phyloP scores from a whole-genome alignment of 2,329 filamentous ascomycete genomes.

The Akanthomyces uredinophilus region DNA sequence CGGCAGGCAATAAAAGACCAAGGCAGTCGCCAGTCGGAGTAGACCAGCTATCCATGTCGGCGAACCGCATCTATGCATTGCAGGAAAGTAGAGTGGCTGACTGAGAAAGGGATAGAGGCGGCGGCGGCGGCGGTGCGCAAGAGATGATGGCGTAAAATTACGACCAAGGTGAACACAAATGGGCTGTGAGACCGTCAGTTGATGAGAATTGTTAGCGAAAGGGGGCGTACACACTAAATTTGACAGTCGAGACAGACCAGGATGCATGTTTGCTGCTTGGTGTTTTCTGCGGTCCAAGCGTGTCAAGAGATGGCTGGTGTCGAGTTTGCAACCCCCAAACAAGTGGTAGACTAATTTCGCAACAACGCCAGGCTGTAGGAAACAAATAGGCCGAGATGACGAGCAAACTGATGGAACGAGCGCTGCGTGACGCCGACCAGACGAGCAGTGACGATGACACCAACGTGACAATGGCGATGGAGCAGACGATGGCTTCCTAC shows the following conservation, averaged over 20 bases:
- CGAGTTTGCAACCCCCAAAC: background rate
- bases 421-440: background rate
- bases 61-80: background rate
- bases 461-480: background rate
- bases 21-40: constrained; percentile 7
- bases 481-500: background rate
- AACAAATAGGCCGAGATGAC: background rate
- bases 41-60: background rate
- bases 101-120: too few relatives aligned
- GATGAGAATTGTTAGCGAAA: background rate
- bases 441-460: background rate
- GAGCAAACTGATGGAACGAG: background rate
- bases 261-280: background rate
- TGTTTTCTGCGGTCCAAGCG: background rate
- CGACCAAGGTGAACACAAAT: background rate
- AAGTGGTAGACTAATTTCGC: too few relatives aligned
- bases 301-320: background rate
- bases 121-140: background rate
- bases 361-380: too few relatives aligned
- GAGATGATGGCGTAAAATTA: constrained; percentile 6
- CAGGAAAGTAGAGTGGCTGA: too few relatives aligned
- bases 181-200: background rate
- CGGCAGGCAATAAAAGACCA: background rate
- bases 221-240: background rate
- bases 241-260: background rate